Percentiles rank a stretch among this genome's conserved stretches.
phyloP scores from a whole-genome alignment of 371 early-diverging fungal species.

The Sanchytrium tribonematis region DNA sequence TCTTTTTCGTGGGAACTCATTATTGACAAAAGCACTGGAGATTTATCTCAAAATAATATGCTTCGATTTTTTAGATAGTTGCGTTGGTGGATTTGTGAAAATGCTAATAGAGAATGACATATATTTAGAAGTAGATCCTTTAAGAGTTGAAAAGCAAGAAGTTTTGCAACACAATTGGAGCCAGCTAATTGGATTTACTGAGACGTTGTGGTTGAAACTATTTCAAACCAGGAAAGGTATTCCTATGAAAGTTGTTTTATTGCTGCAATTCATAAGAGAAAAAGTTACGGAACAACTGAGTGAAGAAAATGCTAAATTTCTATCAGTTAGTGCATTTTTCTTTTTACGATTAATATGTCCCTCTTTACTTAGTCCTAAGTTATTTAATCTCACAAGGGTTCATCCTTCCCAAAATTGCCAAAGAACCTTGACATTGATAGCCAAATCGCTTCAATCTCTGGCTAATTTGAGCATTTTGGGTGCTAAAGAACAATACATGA shows the following conservation, averaged over 20 bases:
- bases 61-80: slow-evolving; percentile 21
- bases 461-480: slow-evolving; percentile 43
- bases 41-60: slow-evolving; percentile 49
- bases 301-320: not conserved
- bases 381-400: slow-evolving; percentile 36
- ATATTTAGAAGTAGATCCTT: slow-evolving; percentile 24
- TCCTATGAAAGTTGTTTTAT: not conserved
- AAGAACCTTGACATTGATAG: slow-evolving; percentile 39
- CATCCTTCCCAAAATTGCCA: slow-evolving; percentile 30
- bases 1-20: slow-evolving; percentile 34
- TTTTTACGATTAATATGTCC: slow-evolving; percentile 56
- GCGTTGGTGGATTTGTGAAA: not conserved
- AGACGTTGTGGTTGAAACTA: not conserved
- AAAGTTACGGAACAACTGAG: not conserved
- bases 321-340: slow-evolving; percentile 21
- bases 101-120: not conserved
- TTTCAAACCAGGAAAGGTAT: not conserved
- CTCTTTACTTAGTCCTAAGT: slow-evolving; percentile 37
- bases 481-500: slow-evolving; percentile 48
- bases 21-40: slow-evolving; percentile 46
- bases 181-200: not conserved
- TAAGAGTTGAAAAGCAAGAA: slow-evolving; percentile 9
- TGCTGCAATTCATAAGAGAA: not conserved
- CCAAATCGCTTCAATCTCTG: slow-evolving; percentile 47
- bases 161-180: not conserved